These are phyloP conservation scores for Phytophthora pseudosyringae DNA, from an alignment of 352 stramenopile genomes.

Conservation along the genomic window DNA sequence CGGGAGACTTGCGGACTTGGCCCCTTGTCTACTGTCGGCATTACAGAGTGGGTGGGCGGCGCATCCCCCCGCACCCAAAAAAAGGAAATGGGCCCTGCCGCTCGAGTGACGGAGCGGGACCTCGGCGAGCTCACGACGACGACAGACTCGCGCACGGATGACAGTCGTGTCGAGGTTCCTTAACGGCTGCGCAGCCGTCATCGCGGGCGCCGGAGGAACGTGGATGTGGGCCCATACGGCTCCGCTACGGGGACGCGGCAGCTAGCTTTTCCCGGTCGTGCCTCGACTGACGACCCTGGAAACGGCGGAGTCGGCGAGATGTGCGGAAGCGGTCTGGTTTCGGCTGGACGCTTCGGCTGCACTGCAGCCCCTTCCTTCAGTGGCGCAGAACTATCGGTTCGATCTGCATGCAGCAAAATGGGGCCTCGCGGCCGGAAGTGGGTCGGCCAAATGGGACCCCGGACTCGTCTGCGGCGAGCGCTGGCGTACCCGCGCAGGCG, in stretches of 20 bases:
- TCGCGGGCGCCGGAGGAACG: too few relatives aligned
- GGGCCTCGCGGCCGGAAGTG: background rate
- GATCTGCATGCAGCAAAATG: background rate
- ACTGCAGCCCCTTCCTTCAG: background rate
- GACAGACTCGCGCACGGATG: background rate
- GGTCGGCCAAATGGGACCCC: background rate
- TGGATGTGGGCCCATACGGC: too few relatives aligned
- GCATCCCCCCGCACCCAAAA: slow-evolving; percentile 13
- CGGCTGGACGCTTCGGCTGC: background rate
- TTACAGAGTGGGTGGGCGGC: slow-evolving; percentile 12
- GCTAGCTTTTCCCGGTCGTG: too few relatives aligned
- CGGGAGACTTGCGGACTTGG: background rate
- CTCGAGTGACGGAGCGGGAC: background rate
- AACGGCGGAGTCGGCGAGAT: background rate
- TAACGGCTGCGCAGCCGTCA: too few relatives aligned
- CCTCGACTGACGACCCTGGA: background rate
- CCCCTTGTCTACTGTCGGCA: slow-evolving; percentile 21
- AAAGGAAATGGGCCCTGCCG: slow-evolving; percentile 8
- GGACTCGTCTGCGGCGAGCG: slow-evolving; percentile 20
- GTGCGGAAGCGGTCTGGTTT: slow-evolving; percentile 11
- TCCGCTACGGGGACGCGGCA: too few relatives aligned
- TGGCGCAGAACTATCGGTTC: background rate
- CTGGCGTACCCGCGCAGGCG: slow-evolving; percentile 28
- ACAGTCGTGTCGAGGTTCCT: too few relatives aligned
- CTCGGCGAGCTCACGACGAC: too few relatives aligned